Base-by-base conservation (phyloP, 139 green algal species). In the Eudorina sp. region DNA sequence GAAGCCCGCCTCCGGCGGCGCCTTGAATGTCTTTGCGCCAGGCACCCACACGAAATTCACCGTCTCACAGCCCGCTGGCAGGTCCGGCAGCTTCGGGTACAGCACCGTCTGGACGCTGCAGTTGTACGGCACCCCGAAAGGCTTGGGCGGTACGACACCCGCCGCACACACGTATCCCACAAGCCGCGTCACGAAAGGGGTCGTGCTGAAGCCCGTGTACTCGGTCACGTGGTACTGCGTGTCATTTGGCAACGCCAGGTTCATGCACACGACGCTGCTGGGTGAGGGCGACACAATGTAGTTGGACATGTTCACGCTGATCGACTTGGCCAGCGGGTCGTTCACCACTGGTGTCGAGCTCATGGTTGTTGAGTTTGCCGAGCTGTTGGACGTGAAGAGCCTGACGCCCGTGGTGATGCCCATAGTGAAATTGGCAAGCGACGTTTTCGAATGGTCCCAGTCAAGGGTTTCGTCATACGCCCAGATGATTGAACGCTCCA, bases 151-250 rank as follows among this genome's bases (percentile, higher is more conserved):
- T 9, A 69, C 19, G 21, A 70, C 46, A 23, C 66, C 64, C 13
- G 82, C 7, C 2, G 64, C 82, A 34, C 82, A 88, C 18, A 88
- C 66, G 48, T 80, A 88, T 23, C 64, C 66, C 31, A 41, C 18
- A 0, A 88, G 2, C 36, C 43, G 82, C 41, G 29, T 29, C 31
- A 88, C 66, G 13, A 70, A 8, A 6, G 31, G 40, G 23, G 46
- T 70, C 36, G 64, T 79, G 48, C 40, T 78, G 82, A 88, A 80
- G 62, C 82, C 82, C 82, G 70, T 21, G 45, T 88, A 88, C 2
- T 21, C n/a, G 0, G 53, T 21, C 13, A 79, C 66, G 64, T 80
- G 64, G 68, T 88, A 88, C 7, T 31, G 6, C 9, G 19, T 69
- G 68, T 68, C 82, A 21, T 46, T 80, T n/a, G 82, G 82, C 19